Conservation (phyloP, 78 protist genomes). For the Dictyostelium discoideum region dicty_2.7 NC_007091.3:3775001-3775500, state of each 20-base stretch:
- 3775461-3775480: constrained; percentile 37
- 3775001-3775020: neutral
- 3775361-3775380: constrained; percentile 33
- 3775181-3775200: constrained; percentile 71
- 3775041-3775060: constrained; percentile 1
- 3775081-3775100: neutral
- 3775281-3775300: constrained; percentile 77
- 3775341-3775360: constrained; percentile 49
- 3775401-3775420: constrained; percentile 70
- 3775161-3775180: constrained; percentile 79
- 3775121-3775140: constrained; percentile 61
- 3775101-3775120: constrained; percentile 27
- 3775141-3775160: constrained; percentile 55
- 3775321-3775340: constrained; percentile 59
- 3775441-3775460: constrained; percentile 65
- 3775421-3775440: constrained; percentile 68
- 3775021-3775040: neutral
- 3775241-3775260: neutral
- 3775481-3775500: constrained; percentile 60
- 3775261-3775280: constrained; percentile 38
- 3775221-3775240: constrained; percentile 29
- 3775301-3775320: constrained; percentile 38
- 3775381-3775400: constrained; percentile 51
- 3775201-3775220: constrained; percentile 23
- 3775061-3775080: neutral